phyloP scores from a whole-genome alignment of 371 early-diverging fungal genomes.

The Batkoa obscura region DNA sequence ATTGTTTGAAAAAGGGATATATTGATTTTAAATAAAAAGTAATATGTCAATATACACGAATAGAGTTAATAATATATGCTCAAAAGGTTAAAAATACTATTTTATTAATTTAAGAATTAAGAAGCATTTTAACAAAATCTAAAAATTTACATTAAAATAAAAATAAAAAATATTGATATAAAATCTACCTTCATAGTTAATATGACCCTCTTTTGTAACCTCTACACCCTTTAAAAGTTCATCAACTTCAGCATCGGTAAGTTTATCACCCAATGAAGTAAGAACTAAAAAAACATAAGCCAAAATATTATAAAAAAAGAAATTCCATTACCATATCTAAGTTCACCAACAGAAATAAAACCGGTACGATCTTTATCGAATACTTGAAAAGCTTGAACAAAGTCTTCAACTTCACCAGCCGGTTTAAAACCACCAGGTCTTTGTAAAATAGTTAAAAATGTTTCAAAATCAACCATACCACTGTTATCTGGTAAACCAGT shows the following conservation, averaged over 20 bases:
- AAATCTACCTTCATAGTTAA: constrained; percentile 54
- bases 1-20: no score
- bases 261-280: constrained; percentile 86
- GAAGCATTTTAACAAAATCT: constrained; percentile 6
- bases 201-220: constrained; percentile 55
- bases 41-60: no score
- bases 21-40: no score
- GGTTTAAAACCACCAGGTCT: constrained; percentile 61
- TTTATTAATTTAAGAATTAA: constrained; percentile 3
- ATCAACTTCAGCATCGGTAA: constrained; percentile 81
- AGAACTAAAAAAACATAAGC: constrained; percentile 30
- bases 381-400: constrained; percentile 90
- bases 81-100: no score
- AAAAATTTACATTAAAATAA: not conserved
- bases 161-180: not conserved
- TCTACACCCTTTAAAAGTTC: constrained; percentile 68
- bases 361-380: constrained; percentile 93
- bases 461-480: constrained; percentile 32
- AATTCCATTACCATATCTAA: constrained; percentile 48
- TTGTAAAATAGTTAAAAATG: constrained; percentile 46
- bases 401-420: constrained; percentile 66
- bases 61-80: no score
- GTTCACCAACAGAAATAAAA: constrained; percentile 77
- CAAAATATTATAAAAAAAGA: not conserved
- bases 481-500: not conserved